Conservation (phyloP, 2,329 filamentous ascomycete species). For the Apiospora marii region DNA sequence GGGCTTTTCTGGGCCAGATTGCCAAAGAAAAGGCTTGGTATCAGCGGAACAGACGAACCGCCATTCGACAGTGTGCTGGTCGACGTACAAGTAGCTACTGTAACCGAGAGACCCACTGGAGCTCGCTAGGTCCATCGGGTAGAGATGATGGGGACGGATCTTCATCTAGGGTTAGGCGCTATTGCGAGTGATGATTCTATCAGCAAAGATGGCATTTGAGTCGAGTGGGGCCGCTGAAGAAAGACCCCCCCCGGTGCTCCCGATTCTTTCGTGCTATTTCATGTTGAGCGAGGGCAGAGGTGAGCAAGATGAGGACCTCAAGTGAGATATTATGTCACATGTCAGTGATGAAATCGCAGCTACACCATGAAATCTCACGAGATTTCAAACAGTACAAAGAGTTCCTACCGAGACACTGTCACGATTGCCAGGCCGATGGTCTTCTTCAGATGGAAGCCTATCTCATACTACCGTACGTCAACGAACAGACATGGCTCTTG, state of each 20-base stretch:
- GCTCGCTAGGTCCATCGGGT: background rate
- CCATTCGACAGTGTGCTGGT: background rate
- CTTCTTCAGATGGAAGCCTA: background rate
- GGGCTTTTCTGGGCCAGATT: background rate
- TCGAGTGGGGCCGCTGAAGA: background rate
- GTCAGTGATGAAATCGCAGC: background rate
- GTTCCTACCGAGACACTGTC: background rate
- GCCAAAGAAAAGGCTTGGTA: background rate
- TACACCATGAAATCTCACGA: background rate
- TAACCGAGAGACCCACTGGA: background rate
- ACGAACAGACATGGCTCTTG: background rate
- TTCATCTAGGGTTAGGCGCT: background rate
- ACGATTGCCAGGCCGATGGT: background rate
- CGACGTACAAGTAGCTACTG: background rate
- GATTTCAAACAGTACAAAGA: background rate
- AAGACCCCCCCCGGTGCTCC: background rate
- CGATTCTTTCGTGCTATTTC: background rate
- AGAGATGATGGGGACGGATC: background rate
- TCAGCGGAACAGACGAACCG: background rate
- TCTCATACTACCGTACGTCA: slow-evolving; percentile 1
- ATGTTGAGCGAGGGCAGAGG: background rate
- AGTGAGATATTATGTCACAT: background rate
- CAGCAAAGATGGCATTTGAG: background rate
- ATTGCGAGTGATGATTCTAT: background rate
- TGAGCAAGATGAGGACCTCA: no score